Base-by-base conservation (phyloP, 495 filamentous ascomycete species). In the Tuber indicum region DNA sequence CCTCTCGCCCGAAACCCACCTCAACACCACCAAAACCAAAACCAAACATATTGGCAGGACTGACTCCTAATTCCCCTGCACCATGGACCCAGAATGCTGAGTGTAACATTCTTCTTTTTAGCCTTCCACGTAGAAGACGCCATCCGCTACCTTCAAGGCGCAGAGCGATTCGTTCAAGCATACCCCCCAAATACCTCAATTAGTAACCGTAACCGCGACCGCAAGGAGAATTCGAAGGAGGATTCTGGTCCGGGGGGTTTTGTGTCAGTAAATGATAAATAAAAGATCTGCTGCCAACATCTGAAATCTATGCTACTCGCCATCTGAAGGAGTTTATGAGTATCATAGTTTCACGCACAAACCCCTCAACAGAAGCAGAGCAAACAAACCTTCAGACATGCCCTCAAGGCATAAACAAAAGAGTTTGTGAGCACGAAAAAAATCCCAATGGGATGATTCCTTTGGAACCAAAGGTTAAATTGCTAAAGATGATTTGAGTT, bases 121-220 rank as follows among this genome's bases (percentile, higher is more conserved):
- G 71, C 74, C 81, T 79, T 58, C 79, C 77, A 71, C 82, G 79
- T 41, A 83, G 76, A 78, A 83, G 75, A 83, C 74, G 73, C 66
- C 75, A 72, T 73, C 81, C 80, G 43, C 81, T 76, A 76, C 75
- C 75, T 74, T 81, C 79, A 70, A 83, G 77, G 72, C 76, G 82
- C 75, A 83, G 76, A 72, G 79, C 75, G 76, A 82, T 76, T 71
- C 82, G 82, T 83, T 83, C 82, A 72, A 83, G 81, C 82, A 83
- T 83, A 77, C 79, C 82, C 82, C 73, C 72, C 44, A 43, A 75
- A 74, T 42, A 73, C 77, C 71, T 77, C 49, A 82, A 73, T 69
- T 73, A 49, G 69, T 82, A 76, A 82, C 73, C 72, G 81, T 77
- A 82, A 82, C 78, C 77, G 77, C 75, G 71, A 72, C 75, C 77